Conservation (phyloP, 2,329 filamentous ascomycete genomes). For the Anthostomella pinea region DNA sequence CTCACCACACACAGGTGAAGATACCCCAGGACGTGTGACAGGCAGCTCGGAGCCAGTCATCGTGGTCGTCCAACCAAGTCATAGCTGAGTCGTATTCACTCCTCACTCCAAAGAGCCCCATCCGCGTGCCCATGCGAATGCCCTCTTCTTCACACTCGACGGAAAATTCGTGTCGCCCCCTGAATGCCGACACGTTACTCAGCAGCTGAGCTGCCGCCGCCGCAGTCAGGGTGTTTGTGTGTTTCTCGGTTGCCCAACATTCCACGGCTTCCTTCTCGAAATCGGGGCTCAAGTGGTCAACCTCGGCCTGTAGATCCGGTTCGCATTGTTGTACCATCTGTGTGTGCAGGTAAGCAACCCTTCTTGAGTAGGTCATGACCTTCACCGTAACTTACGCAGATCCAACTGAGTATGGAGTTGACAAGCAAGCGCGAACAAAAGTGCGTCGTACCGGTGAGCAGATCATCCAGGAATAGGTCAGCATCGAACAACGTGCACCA, state of each 20-base stretch:
- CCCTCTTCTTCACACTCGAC: constrained; percentile 16
- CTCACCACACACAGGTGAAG: constrained; percentile 18
- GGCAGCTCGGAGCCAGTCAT: constrained; percentile 20
- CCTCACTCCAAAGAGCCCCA: constrained; percentile 12
- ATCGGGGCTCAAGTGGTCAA: constrained; percentile 2
- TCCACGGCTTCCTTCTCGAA: constrained; percentile 17
- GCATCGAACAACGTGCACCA: constrained; percentile 20
- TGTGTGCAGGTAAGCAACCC: constrained; percentile 2
- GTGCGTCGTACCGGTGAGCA: constrained; percentile 9
- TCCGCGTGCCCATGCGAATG: constrained; percentile 18
- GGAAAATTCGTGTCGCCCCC: constrained; percentile 17
- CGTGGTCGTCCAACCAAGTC: constrained; percentile 17
- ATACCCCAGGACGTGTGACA: constrained; percentile 21
- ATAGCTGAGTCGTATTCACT: constrained; percentile 12
- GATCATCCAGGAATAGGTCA: constrained; percentile 18
- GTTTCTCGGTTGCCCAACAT: constrained; percentile 16
- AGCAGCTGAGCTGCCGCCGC: constrained; percentile 17
- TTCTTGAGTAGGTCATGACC: background rate
- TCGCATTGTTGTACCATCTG: constrained; percentile 15
- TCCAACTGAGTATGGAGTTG: constrained; percentile 16
- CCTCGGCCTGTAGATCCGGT: constrained; percentile 15
- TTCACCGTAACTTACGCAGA: constrained; percentile 20
- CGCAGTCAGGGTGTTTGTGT: constrained; percentile 16
- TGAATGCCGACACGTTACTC: constrained; percentile 12
- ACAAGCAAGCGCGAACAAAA: constrained; percentile 18